Evolutionary conservation across 768 basidiomycete genomes (phyloP).

Genomic region (Mrakia gelida): DNA sequence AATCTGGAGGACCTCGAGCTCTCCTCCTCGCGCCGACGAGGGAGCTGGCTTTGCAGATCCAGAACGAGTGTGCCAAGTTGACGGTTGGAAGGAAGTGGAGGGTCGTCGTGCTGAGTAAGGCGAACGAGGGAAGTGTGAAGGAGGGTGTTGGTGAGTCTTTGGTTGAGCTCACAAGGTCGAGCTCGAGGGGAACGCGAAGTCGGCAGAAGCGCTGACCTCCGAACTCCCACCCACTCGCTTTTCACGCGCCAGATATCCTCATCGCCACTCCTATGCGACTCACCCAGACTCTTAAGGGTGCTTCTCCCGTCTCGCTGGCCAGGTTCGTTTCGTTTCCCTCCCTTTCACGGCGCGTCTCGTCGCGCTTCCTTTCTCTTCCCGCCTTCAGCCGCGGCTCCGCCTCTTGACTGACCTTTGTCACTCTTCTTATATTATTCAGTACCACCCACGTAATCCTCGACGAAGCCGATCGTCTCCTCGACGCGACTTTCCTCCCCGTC

Average conservation of each 20-base stretch:
- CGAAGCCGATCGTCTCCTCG: slow-evolving; percentile 87
- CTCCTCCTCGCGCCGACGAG: slow-evolving; percentile 85
- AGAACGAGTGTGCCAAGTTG: slow-evolving; percentile 80
- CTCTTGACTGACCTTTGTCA: background rate
- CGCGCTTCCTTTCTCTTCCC: background rate
- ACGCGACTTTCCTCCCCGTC: slow-evolving; percentile 81
- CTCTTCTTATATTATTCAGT: slow-evolving; percentile 49
- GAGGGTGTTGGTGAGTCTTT: slow-evolving; percentile 25
- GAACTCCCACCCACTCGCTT: background rate
- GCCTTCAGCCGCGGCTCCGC: background rate
- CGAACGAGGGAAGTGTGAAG: slow-evolving; percentile 70
- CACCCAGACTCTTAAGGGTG: slow-evolving; percentile 69
- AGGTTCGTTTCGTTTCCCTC: slow-evolving; percentile 33
- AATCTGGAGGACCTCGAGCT: slow-evolving; percentile 49
- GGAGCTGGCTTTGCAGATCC: slow-evolving; percentile 92
- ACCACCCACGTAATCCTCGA: slow-evolving; percentile 76
- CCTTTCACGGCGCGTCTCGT: background rate
- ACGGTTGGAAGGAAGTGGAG: slow-evolving; percentile 79
- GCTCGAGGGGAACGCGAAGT: too few species aligned
- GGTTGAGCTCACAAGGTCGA: background rate
- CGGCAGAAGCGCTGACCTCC: background rate
- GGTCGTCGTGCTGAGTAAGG: slow-evolving; percentile 77
- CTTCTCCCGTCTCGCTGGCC: slow-evolving; percentile 32
- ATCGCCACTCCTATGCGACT: slow-evolving; percentile 89
- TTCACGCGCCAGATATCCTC: slow-evolving; percentile 62